Base-by-base conservation (phyloP, 108 stramenopile species). In the Cyclotella sp. region DNA sequence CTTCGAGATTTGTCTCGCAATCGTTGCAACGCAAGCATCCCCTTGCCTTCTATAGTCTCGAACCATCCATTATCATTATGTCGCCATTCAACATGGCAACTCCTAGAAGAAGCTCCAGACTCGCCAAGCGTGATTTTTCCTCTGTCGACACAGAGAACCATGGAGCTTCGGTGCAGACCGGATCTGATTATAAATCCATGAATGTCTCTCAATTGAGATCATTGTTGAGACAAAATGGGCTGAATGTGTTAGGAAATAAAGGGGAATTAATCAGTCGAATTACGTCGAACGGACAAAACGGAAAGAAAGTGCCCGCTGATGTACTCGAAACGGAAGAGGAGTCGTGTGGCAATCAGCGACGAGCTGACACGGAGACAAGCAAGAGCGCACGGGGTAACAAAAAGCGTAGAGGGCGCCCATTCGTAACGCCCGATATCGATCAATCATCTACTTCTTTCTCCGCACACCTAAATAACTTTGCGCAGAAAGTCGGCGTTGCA, bases 171-270 rank as follows among this genome's bases (percentile, higher is more conserved):
- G 19, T 24, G 22, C n/a, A 24, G 1, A 21, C n/a, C 24, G 60
- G 19, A 34, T 34, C 34, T 1, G 21, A 30, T 12, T 73, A 65
- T 15, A 58, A 11, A 28, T 77, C 63, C 26, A 63, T 68, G 68
- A 77, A 69, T 22, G 76, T 77, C 26, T 9, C 44, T 4, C 75
- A 63, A 40, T 44, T 79, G 34, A 65, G 28, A 40, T 63, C 53
- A 27, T 46, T 68, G 39, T 61, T 74, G 41, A 66, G 66, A 24
- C 52, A 74, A 49, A 40, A 67, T 27, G 78, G 78, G 43, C 67
- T 79, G 40, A 26, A 28, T 11, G 65, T 79, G 12, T 79, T 72
- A 0, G 78, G 78, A 4, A 29, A 54, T 26, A 79, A 74, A 65
- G 34, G 0, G 55, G 64, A 67, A 42, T 51, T 62, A 57, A 41